Base-by-base conservation (phyloP, 1,139 yeast genomes). In the Tardiomyces digboiensis region DNA sequence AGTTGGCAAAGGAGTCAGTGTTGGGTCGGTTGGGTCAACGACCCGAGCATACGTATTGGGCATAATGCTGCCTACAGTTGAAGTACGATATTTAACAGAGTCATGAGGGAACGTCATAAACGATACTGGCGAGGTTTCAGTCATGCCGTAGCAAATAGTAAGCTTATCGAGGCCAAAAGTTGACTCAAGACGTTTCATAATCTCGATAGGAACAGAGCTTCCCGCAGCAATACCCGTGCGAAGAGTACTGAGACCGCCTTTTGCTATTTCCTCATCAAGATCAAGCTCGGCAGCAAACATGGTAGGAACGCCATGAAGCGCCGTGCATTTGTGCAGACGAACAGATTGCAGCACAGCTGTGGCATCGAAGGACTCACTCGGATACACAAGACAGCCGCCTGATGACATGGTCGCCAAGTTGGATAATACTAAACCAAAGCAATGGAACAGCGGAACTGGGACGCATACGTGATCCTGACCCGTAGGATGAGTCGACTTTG, bases 371-470 rank as follows among this genome's bases (percentile, higher is more conserved):
- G 59, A 47, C 44, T 60, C 64, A 6, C 58, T 43, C n/a, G 65
- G 58, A 42, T 58, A 60, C 20, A 61, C 64, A 20, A 59, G 42
- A 22, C 59, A 53, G 4, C 60, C 54, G n/a, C 65, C 65, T 21
- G 55, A 49, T 5, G 61, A 43, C 23, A 56, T 47, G 8, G 53
- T 46, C 10, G 64, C 61, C 44, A 61, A 40, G 50, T 61, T 61
- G n/a, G 61, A 51, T 21, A 61, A 52, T 2, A 61, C 62, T n/a
- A 61, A 51, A 7, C 66, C 66, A 45, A 61, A 61, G 46, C 65
- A 61, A 45, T 61, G 65, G 46, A 60, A 61, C 63, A 61, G 56
- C 22, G 65, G 65, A 12, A 61, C 65, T 2, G 65, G 62, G n/a
- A 56, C 48, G 46, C 64, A 60, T 33, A 61, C 37, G 20, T 51